phyloP scores from a whole-genome alignment of 192 early-diverging fungal species.

The Rhizophlyctis rosea region DNA sequence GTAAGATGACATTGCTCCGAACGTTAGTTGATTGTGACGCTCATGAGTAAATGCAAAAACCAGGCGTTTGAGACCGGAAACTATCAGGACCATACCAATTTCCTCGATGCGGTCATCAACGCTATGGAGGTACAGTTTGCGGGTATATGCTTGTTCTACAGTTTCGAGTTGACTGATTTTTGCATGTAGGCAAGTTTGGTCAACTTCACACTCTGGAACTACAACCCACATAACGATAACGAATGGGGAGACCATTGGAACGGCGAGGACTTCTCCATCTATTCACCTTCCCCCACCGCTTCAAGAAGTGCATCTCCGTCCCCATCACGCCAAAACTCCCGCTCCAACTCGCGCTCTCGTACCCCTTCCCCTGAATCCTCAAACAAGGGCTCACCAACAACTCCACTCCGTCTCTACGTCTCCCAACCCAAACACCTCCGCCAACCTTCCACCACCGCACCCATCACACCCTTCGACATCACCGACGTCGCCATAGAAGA shows the following conservation, averaged over 20 bases:
- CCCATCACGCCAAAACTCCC: neutral
- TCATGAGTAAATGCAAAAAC: no score
- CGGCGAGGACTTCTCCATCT: conserved; percentile 80
- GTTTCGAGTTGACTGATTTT: no score
- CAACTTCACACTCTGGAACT: conserved; percentile 86
- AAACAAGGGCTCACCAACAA: no score
- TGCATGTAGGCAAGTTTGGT: conserved; percentile 57
- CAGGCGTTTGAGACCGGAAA: conserved; percentile 68
- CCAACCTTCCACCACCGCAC: no score
- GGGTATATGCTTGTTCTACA: no score
- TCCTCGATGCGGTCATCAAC: conserved; percentile 72
- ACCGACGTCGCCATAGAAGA: conserved; percentile 33
- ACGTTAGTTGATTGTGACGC: neutral
- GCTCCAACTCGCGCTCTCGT: conserved; percentile 7
- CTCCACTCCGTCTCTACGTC: no score
- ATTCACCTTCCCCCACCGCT: no score
- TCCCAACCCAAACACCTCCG: no score
- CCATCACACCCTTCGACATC: conserved; percentile 59
- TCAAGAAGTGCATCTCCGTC: conserved; percentile 25
- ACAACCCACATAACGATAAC: conserved; percentile 79
- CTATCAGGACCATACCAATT: conserved; percentile 67
- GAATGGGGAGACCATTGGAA: conserved; percentile 81
- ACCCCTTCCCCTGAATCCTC: conserved; percentile 3
- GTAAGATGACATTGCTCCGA: conserved; percentile 1
- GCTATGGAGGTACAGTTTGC: conserved; percentile 64